phyloP scores from a whole-genome alignment of 1,284 basidiomycete species.

The Ganoderma leucocontextum region DNA sequence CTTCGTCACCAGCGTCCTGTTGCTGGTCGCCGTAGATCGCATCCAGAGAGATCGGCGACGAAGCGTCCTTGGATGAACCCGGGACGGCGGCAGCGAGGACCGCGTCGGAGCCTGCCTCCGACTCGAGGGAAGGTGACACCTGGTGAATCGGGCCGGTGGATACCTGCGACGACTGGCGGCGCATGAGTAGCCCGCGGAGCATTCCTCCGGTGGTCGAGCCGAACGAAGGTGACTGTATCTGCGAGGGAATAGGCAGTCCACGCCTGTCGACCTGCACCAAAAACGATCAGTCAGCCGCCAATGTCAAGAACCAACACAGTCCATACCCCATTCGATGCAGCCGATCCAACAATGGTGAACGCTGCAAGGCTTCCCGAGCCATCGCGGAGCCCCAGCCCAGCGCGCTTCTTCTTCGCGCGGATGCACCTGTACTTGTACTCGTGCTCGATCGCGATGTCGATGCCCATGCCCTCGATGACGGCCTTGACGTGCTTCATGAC shows the following conservation, averaged over 20 bases:
- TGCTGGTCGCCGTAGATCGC: slow-evolving; percentile 80
- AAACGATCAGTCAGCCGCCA: not conserved
- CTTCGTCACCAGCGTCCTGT: slow-evolving; percentile 91
- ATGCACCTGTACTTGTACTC: slow-evolving; percentile 91
- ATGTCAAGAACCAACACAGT: not conserved
- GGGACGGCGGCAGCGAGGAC: slow-evolving; percentile 40
- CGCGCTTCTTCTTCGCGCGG: slow-evolving; percentile 74
- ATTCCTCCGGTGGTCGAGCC: slow-evolving; percentile 71
- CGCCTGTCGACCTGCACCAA: slow-evolving; percentile 77
- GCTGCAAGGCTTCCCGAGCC: slow-evolving; percentile 63
- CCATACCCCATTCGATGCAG: slow-evolving; percentile 83
- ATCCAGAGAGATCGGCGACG: slow-evolving; percentile 47
- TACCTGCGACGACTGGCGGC: slow-evolving; percentile 86
- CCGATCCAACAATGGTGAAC: slow-evolving; percentile 80
- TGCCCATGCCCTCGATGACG: slow-evolving; percentile 89
- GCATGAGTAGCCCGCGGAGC: slow-evolving; percentile 86
- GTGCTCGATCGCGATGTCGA: slow-evolving; percentile 88
- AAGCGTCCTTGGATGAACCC: slow-evolving; percentile 32
- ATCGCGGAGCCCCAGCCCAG: slow-evolving; percentile 53
- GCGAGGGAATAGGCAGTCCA: slow-evolving; percentile 81
- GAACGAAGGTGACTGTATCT: slow-evolving; percentile 56
- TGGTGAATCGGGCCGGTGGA: slow-evolving; percentile 45
- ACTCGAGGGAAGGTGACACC: slow-evolving; percentile 31
- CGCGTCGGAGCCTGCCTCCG: slow-evolving; percentile 37
- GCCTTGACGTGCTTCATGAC: slow-evolving; percentile 87